Percentiles rank a stretch among this genome's conserved stretches.
Conservation (phyloP, 345 rosid genomes). For the Lumnitzera racemosa region DNA sequence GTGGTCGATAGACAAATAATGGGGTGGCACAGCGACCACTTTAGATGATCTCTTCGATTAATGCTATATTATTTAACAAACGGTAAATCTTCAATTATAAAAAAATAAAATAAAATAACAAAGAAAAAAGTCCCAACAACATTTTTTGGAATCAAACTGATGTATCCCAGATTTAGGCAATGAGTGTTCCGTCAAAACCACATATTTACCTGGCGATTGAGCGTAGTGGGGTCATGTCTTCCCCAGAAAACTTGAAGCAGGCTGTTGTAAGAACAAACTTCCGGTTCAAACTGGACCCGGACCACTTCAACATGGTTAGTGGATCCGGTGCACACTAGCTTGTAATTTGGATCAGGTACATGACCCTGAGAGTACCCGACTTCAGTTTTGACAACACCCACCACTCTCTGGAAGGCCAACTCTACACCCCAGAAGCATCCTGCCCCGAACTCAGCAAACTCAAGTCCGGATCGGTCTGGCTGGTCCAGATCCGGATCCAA, state of each 20-base stretch:
- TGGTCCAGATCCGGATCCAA: slow-evolving; percentile 56
- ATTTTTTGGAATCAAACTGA: too few species aligned
- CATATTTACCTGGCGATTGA: slow-evolving; percentile 62
- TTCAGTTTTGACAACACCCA: slow-evolving; percentile 64
- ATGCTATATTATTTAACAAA: too few species aligned
- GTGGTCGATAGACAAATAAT: too few species aligned
- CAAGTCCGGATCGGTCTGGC: slow-evolving; percentile 35
- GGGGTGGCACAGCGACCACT: too few species aligned
- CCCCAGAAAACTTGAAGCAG: slow-evolving; percentile 74
- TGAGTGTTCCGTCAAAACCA: not conserved
- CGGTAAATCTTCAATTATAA: too few species aligned
- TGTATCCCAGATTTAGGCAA: too few species aligned
- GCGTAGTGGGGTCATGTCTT: slow-evolving; percentile 75
- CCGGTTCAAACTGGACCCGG: slow-evolving; percentile 72
- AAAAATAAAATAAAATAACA: too few species aligned
- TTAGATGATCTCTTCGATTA: too few species aligned
- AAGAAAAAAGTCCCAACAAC: too few species aligned
- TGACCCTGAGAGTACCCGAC: slow-evolving; percentile 87
- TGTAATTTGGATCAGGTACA: slow-evolving; percentile 52
- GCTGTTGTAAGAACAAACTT: slow-evolving; percentile 36
- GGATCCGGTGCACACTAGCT: slow-evolving; percentile 52
- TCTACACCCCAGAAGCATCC: slow-evolving; percentile 98
- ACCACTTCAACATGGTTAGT: slow-evolving; percentile 83
- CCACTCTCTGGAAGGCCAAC: slow-evolving; percentile 66
- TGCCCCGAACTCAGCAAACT: slow-evolving; percentile 79